phyloP scores from a whole-genome alignment of 495 filamentous ascomycete species.

The Tuber melanosporum region DNA sequence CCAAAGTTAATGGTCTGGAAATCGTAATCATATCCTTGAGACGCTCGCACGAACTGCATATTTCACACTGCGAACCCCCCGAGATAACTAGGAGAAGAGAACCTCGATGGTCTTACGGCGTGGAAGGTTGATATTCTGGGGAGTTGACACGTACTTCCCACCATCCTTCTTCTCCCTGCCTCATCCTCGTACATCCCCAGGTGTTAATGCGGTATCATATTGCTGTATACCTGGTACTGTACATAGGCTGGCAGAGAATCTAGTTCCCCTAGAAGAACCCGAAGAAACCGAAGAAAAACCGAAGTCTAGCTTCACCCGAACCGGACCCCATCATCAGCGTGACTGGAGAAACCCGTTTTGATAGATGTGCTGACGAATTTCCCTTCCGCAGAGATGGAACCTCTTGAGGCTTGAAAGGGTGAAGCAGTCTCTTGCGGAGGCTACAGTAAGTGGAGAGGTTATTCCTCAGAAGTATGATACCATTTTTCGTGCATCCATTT shows the following conservation, averaged over 20 bases:
- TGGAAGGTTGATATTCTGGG: background rate
- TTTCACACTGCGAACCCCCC: background rate
- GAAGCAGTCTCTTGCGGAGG: constrained; percentile 49
- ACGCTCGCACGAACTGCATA: background rate
- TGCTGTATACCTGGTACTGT: background rate
- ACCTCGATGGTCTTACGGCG: background rate
- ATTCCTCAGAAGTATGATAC: constrained; percentile 54
- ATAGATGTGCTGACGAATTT: background rate
- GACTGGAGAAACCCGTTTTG: background rate
- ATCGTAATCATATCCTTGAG: background rate
- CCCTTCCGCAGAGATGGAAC: constrained; percentile 47
- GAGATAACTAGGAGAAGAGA: background rate
- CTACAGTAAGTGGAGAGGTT: constrained; percentile 47
- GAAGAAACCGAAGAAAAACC: background rate
- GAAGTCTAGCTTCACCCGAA: background rate
- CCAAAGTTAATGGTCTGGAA: background rate
- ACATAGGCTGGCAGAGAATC: background rate
- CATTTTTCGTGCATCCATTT: too few relatives aligned
- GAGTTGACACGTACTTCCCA: background rate
- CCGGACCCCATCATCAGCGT: background rate
- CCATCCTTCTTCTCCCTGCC: background rate
- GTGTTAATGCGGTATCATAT: background rate
- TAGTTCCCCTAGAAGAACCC: background rate
- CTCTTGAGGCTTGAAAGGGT: constrained; percentile 54
- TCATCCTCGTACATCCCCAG: background rate